Evolutionary conservation across 2,329 filamentous ascomycete species (phyloP), one percentile per base, ranked within the genome.

Genomic region (Trichoderma sp.): DNA sequence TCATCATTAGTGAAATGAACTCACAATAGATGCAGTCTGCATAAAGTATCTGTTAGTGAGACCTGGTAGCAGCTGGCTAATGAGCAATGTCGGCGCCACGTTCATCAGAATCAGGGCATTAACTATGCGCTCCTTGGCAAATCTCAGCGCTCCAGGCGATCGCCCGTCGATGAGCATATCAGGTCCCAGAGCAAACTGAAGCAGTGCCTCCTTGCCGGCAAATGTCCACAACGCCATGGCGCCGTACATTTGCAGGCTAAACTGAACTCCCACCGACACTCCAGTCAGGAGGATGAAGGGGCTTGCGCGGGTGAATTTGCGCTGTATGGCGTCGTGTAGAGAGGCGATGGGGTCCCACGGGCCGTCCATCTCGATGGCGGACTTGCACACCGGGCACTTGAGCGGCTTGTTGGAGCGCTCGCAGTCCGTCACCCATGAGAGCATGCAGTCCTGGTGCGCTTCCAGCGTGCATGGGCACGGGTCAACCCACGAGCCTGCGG

Each of bases 371-470:
- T 88, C 84, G 76, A 98, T 97, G 75, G 90, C 87, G 2, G 90
- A 88, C 80, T 97, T 96, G 87, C 96, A 99, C 74, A 97, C 93
- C 3, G 95, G 95, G 79, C 96, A 99, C 68, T 88, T 84, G 74
- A 98, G 89, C 73, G 90, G 90, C 69, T 89, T 88, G 79, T 85
- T 80, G 78, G 87, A 81, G 72, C 81, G 87, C 82, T 98, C 94
- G 78, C 94, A 89, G 78, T 97, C 94, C n/a, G 93, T 92, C 20
- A 98, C 92, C 95, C 95, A 99, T 77, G 94, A 92, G 50, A 98
- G 86, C 75, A 98, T 87, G 79, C 95, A 97, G 73, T 90, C 88
- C 80, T 98, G 94, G 80, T 99, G 96, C 1, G 95, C 96, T 70
- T 93, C 93, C 50, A 99, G 86, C 13, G 93, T 94, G 82, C 96